Conservation (phyloP, 257 asterid genomes). For the Eucommia ulmoides region DNA sequence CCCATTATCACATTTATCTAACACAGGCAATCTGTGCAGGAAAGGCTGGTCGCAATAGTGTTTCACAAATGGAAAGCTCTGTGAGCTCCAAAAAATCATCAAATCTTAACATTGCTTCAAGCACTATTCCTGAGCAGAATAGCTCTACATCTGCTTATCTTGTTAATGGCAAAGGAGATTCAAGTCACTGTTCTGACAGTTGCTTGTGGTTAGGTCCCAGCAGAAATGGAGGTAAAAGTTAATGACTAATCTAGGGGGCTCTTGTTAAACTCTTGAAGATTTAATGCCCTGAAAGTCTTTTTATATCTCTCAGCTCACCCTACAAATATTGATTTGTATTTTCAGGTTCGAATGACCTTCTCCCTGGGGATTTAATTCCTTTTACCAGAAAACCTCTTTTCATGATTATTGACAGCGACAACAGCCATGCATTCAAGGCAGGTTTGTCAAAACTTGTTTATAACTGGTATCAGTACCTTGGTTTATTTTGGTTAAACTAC, state of each 20-base stretch:
- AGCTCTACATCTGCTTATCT: conserved; percentile 38
- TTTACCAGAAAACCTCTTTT: conserved; percentile 91
- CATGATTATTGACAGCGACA: conserved; percentile 80
- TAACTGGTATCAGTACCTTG: conserved; percentile 13
- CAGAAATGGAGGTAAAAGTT: conserved; percentile 79
- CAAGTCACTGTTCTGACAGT: conserved; percentile 42
- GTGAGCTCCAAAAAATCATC: conserved; percentile 38
- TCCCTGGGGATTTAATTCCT: conserved; percentile 89
- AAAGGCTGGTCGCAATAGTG: conserved; percentile 27
- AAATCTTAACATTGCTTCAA: conserved; percentile 23
- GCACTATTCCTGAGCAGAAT: conserved; percentile 31
- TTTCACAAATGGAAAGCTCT: conserved; percentile 38
- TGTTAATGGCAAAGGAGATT: conserved; percentile 27
- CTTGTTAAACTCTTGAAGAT: no score
- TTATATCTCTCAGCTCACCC: no score
- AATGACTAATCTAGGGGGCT: no score
- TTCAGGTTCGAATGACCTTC: conserved; percentile 72
- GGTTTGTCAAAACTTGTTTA: conserved; percentile 79
- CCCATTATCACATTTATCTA: conserved; percentile 4
- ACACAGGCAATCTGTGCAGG: conserved; percentile 26
- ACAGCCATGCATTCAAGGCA: conserved; percentile 99
- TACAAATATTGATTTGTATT: conserved; percentile 7
- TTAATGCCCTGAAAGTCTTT: no score
- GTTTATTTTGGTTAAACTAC: not conserved
- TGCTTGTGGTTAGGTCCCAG: conserved; percentile 66